These are phyloP conservation scores for Penicillium cataractarum DNA, from an alignment of 495 filamentous ascomycete species.

Conservation along the genomic window DNA sequence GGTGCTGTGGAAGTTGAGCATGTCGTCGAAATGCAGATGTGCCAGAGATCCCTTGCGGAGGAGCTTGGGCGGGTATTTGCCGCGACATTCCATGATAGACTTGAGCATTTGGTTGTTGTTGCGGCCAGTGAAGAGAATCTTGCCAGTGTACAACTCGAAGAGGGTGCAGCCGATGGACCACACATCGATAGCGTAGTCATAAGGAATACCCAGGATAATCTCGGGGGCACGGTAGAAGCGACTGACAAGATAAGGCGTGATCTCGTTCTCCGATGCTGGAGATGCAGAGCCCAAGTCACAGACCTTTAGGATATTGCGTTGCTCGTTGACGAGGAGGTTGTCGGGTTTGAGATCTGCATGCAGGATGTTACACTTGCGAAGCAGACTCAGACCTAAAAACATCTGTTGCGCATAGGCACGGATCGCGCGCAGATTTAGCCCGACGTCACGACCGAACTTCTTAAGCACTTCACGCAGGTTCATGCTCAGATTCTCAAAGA, in stretches of 20 bases:
- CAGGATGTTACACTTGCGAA: constrained; percentile 89
- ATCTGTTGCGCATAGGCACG: constrained; percentile 91
- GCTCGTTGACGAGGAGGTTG: constrained; percentile 91
- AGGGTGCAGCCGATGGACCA: constrained; percentile 98
- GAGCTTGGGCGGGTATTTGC: constrained; percentile 86
- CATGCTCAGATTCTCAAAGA: constrained; percentile 91
- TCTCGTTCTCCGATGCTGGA: constrained; percentile 85
- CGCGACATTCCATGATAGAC: constrained; percentile 93
- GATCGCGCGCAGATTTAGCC: constrained; percentile 84
- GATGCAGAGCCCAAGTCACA: constrained; percentile 95
- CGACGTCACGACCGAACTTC: constrained; percentile 92
- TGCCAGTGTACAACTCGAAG: constrained; percentile 95
- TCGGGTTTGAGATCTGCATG: constrained; percentile 97
- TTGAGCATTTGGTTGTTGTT: constrained; percentile 98
- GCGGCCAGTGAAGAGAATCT: constrained; percentile 92
- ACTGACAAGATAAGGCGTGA: constrained; percentile 91
- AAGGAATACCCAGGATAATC: constrained; percentile 93
- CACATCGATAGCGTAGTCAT: constrained; percentile 92
- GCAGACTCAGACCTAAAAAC: constrained; percentile 80
- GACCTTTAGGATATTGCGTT: constrained; percentile 83
- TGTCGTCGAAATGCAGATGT: constrained; percentile 81
- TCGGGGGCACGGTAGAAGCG: constrained; percentile 97
- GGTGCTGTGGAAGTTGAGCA: constrained; percentile 81
- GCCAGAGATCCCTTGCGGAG: constrained; percentile 77
- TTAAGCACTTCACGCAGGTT: constrained; percentile 95